Conservation (phyloP, 1,284 basidiomycete genomes). For the Xerocomus minutiporus region DNA sequence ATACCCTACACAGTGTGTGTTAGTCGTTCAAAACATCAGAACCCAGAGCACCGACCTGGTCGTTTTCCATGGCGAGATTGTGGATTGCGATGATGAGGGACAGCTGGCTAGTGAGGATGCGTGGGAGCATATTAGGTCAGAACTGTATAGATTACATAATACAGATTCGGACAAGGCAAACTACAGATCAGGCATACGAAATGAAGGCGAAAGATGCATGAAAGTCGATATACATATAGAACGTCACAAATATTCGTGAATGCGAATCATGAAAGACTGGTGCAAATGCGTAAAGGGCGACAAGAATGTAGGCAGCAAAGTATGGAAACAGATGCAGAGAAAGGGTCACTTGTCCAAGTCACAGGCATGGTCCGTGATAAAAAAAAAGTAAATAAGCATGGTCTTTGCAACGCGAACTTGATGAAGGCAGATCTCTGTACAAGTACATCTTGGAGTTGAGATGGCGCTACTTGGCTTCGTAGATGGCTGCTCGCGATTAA, state of each 20-base stretch:
- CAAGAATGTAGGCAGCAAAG: conserved; percentile 26
- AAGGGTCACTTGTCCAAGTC: conserved; percentile 27
- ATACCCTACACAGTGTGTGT: conserved; percentile 61
- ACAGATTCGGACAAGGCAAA: neutral
- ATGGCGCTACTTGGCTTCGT: conserved; percentile 22
- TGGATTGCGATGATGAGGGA: conserved; percentile 1
- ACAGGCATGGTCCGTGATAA: conserved; percentile 31
- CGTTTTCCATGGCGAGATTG: conserved; percentile 68
- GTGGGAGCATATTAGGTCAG: conserved; percentile 27
- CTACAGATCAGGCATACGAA: neutral
- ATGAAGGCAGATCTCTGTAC: conserved; percentile 22
- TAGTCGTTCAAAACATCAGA: neutral
- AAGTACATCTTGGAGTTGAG: conserved; percentile 29
- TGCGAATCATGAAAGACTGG: conserved; percentile 21
- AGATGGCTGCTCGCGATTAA: conserved; percentile 28
- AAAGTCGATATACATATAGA: conserved; percentile 8
- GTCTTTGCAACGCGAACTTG: conserved; percentile 13
- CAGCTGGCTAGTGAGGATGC: conserved; percentile 8
- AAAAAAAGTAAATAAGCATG: conserved; percentile 13
- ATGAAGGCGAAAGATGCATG: neutral
- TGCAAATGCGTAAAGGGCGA: conserved; percentile 16
- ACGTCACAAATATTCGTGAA: conserved; percentile 13
- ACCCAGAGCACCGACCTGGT: conserved; percentile 49
- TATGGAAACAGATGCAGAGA: conserved; percentile 16
- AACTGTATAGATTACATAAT: conserved; percentile 29